Evolutionary conservation across 306 rosid species (phyloP), one percentile per base, ranked within the genome.

Genomic region (Potentilla sterilis): DNA sequence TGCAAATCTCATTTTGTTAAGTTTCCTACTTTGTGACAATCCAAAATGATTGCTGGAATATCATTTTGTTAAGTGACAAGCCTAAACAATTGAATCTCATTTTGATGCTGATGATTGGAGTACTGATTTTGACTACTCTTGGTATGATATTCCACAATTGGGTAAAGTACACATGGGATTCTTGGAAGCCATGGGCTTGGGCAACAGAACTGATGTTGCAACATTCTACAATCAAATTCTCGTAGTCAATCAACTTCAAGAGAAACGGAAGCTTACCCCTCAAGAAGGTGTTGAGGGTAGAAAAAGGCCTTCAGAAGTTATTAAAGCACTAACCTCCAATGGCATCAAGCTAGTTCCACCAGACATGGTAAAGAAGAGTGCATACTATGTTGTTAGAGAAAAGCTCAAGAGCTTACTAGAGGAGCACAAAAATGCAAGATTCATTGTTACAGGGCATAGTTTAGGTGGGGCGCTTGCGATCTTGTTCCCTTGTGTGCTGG

Each of bases 151-250:
- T 67, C 91, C 93, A 6, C 48, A 88, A 21, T 38, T 86, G 68
- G 96, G 97, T 2, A 90, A 88, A 83, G 68, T 90, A 62, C 96
- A 92, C 80, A 86, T 88, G 75, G 96, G 97, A 9, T 92, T 92
- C 87, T 71, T 88, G 35, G 97, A 92, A 82, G 96, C 97, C 77
- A 85, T 92, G 40, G 97, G 97, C 68, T 75, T 90, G 64, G 93
- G 96, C 38, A 87, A 55, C 76, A 81, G 96, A 85, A 67, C 58
- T 13, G 59, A 84, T 38, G 81, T 65, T n/a, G 51, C 40, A 37
- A 84, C 86, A 78, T 90, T 90, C 82, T 55, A 64, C 46, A 66
- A 59, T 76, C 76, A 84, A 22, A 89, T 86, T 62, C 55, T 63
- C 70, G 86, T 88, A 77, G 61, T 52, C 44, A 72, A 67, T 76